These are phyloP conservation scores for Candida glucosophila DNA, from an alignment of 1,139 yeast species.

Conservation along the genomic window DNA sequence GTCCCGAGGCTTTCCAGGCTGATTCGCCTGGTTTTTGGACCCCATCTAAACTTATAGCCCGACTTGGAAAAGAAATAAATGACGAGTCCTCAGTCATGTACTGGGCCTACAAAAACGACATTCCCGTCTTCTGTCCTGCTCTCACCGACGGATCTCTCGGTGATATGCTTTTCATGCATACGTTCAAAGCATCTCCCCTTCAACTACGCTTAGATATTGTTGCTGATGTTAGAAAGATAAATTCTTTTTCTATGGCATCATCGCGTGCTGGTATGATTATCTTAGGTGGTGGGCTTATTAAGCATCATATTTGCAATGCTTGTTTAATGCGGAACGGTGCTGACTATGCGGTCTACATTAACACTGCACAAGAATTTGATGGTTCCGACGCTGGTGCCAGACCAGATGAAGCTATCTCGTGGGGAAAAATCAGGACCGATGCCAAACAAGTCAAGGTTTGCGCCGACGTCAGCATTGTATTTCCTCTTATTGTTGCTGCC, in stretches of 20 bases:
- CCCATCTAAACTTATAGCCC: conserved; percentile 84
- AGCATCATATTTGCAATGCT: conserved; percentile 96
- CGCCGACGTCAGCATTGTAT: conserved; percentile 92
- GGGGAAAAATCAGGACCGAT: conserved; percentile 97
- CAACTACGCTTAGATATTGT: conserved; percentile 88
- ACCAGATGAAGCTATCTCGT: conserved; percentile 96
- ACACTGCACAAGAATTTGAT: conserved; percentile 97
- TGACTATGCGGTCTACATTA: conserved; percentile 91
- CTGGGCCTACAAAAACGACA: conserved; percentile 96
- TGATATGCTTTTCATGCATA: conserved; percentile 97
- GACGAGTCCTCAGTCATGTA: conserved; percentile 90
- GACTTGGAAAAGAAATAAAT: conserved; percentile 90
- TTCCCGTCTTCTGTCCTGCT: conserved; percentile 96
- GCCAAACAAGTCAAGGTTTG: conserved; percentile 88
- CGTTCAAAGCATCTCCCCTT: conserved; percentile 86
- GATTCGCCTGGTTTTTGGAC: conserved; percentile 62
- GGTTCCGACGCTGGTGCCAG: conserved; percentile 99
- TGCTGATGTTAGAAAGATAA: conserved; percentile 83
- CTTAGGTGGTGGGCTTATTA: conserved; percentile 92
- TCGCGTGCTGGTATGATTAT: conserved; percentile 90
- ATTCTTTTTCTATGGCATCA: conserved; percentile 95
- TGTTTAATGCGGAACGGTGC: conserved; percentile 99
- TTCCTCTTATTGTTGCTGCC: conserved; percentile 95
- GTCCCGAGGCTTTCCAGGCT: conserved; percentile 45
- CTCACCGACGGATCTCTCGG: conserved; percentile 97